phyloP scores from a whole-genome alignment of 2,329 filamentous ascomycete species.

The Paraconiothyrium brasiliense region DNA sequence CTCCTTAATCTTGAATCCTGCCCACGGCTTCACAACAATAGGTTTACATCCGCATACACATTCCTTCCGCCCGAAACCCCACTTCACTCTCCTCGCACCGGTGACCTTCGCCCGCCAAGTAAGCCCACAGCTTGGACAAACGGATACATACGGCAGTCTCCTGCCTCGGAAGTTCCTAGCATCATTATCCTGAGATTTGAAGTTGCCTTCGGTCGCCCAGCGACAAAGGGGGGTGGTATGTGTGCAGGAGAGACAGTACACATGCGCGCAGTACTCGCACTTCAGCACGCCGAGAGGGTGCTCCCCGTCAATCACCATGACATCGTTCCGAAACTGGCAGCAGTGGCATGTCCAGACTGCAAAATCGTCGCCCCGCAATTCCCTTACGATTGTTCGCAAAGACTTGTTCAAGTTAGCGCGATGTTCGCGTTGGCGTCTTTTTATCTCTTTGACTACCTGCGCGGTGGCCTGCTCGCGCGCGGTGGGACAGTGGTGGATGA shows the following conservation, averaged over 20 bases:
- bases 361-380: background rate
- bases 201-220: background rate
- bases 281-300: conserved; percentile 1
- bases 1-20: conserved; percentile 3
- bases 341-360: conserved; percentile 7
- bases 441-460: background rate
- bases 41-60: background rate
- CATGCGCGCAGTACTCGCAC: conserved; percentile 9
- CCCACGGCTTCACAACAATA: background rate
- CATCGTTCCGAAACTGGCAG: conserved; percentile 8
- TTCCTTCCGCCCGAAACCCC: background rate
- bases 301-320: background rate
- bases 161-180: background rate
- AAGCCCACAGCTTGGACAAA: conserved; percentile 4
- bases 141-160: conserved; percentile 8
- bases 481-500: background rate
- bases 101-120: conserved; percentile 7
- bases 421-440: background rate
- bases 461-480: background rate
- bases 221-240: background rate
- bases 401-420: background rate
- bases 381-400: background rate
- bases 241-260: background rate
- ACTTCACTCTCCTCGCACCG: background rate
- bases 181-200: too few relatives aligned